Base-by-base conservation (phyloP, 2,329 filamentous ascomycete genomes). In the Alternaria ethzedia region DNA sequence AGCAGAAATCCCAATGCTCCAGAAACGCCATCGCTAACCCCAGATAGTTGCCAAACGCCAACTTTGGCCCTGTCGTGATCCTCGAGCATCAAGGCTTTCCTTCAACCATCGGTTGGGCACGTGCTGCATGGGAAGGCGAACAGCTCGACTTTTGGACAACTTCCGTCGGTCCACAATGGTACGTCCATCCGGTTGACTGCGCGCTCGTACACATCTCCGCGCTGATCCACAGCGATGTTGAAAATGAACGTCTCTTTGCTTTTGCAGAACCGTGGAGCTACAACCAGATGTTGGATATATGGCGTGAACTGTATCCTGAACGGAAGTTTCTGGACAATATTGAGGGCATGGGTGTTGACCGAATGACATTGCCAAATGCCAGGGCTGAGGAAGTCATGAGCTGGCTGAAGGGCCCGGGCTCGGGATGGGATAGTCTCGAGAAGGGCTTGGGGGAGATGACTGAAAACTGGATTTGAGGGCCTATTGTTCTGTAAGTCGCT, bases 141-240 rank as follows among this genome's bases (percentile, higher is more conserved):
- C 68, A 71, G 79, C 83, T 72, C 82, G 75, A 69, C 75, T 51
- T 47, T 5, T 63, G 57, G 36, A 61, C 60, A n/a, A 36, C 51
- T n/a, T 50, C 55, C 12, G 41, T 65, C 15, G 26, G 32, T 2
- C 63, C 61, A 3, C 63, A 76, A 58, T 76, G 65, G 58, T 77
- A 65, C 54, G 69, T 76, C 21, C 70, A 71, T 13, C 64, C 67
- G 0, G 51, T 59, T 10, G 77, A 78, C 57, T 61, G 60, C 41
- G 87, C 85, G 0, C 77, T 83, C 0, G 72, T 89, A 0, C 86
- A 89, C 44, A 79, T 88, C 3, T 83, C 84, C 3, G 87, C 83
- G 0, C 75, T 86, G 8, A 77, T 87, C 0, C 77, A 86, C 21
- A 77, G 80, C 0, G 77, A 80, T 0, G 80, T 88, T 0, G 63